Percentiles rank a stretch among this genome's conserved stretches.
phyloP scores from a whole-genome alignment of 2,329 filamentous ascomycete genomes.

The Delphinella strobiligena region DNA sequence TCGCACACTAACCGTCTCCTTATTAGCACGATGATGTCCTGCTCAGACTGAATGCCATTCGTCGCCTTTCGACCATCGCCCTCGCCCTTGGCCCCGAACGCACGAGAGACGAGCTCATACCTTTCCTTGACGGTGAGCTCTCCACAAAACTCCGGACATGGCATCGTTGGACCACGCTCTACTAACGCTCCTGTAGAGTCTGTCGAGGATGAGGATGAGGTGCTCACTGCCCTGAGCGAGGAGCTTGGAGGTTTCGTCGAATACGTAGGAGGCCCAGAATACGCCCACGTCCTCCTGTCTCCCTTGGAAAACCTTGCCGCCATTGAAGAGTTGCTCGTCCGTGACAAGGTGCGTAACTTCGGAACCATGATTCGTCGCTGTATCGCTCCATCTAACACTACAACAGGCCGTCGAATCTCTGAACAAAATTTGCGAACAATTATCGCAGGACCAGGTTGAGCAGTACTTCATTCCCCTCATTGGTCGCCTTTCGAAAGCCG shows the following conservation, averaged over 20 bases:
- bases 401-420: constrained; percentile 88
- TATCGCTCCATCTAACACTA: too few species aligned
- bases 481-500: constrained; percentile 91
- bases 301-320: constrained; percentile 95
- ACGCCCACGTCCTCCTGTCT: constrained; percentile 89
- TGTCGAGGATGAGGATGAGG: constrained; percentile 97
- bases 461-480: constrained; percentile 95
- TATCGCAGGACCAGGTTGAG: constrained; percentile 87
- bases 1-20: background rate
- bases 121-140: constrained; percentile 87
- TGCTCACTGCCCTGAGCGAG: constrained; percentile 90
- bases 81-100: constrained; percentile 90
- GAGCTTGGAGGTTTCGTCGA: constrained; percentile 95
- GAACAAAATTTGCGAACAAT: constrained; percentile 94
- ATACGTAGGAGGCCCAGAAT: constrained; percentile 89
- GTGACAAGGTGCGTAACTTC: constrained; percentile 81
- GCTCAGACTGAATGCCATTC: constrained; percentile 94
- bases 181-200: constrained; percentile 56
- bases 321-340: constrained; percentile 94
- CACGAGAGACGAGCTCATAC: constrained; percentile 96
- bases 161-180: background rate
- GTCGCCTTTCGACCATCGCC: constrained; percentile 94
- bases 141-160: constrained; percentile 4
- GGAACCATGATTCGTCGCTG: too few species aligned
- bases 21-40: constrained; percentile 91